A percentile compares a stretch with the other conserved stretches of the same genome.
phyloP scores from a whole-genome alignment of 345 rosid species.

The Aquilaria yunnanensis region DNA sequence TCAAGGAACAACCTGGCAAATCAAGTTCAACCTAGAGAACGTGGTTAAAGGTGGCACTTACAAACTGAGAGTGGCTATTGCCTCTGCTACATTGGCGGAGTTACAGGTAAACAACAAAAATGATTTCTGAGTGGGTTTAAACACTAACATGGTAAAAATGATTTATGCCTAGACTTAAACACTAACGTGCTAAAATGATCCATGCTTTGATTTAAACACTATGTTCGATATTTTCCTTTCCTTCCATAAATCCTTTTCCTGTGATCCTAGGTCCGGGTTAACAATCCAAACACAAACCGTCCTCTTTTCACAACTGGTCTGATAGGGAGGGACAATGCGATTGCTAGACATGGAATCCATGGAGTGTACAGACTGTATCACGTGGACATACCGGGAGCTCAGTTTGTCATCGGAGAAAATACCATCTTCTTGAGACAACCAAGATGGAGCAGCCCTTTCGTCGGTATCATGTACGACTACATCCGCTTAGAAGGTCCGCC shows the following conservation, averaged over 20 bases:
- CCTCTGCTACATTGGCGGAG: constrained; percentile 77
- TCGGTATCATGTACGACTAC: constrained; percentile 85
- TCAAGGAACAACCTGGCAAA: constrained; percentile 69
- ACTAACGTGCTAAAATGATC: too few species aligned
- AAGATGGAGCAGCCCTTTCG: constrained; percentile 53
- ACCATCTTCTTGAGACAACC: constrained; percentile 74
- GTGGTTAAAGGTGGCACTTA: constrained; percentile 34
- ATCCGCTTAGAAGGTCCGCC: constrained; percentile 77
- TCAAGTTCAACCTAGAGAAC: constrained; percentile 48
- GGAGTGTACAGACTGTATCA: constrained; percentile 65
- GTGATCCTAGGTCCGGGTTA: constrained; percentile 52
- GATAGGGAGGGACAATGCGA: constrained; percentile 84
- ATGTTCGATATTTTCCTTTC: not conserved
- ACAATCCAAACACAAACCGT: constrained; percentile 44
- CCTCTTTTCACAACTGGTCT: constrained; percentile 79
- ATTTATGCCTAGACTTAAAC: not conserved
- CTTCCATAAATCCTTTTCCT: too few species aligned
- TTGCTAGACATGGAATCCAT: constrained; percentile 88
- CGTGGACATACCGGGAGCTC: constrained; percentile 47
- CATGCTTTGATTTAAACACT: not conserved
- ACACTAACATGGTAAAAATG: not conserved
- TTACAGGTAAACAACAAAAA: constrained; percentile 51
- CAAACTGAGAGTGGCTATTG: constrained; percentile 70
- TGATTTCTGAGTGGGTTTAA: not conserved
- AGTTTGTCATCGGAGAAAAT: constrained; percentile 62